Evolutionary conservation across 805 yeast species (phyloP), one percentile per base, ranked within the genome.

Genomic region (Millerago galiae): DNA sequence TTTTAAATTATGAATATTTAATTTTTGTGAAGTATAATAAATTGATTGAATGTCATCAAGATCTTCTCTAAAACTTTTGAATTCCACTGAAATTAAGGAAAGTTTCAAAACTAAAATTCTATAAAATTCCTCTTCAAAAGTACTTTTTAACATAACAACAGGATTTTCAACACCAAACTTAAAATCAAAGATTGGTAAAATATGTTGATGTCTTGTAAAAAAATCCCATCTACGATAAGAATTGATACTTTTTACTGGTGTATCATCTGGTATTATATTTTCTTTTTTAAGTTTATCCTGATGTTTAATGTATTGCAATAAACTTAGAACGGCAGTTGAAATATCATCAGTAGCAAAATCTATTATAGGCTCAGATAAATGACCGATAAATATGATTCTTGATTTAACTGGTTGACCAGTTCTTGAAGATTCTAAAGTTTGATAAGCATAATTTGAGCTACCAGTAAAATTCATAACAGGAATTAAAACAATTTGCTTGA

Each of bases 261-360:
- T 40, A 15, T 39, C 32, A 15, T 5, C 15, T 9, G 45, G 45
- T 10, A 38, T 29, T 34, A 38, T 15, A 9, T 42, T 42, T 5
- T 9, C 11, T 12, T 30, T 24, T 34, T 13, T 38, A 27, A 42
- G 16, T 18, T 28, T 33, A 6, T 42, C 37, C 13, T 35, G 45
- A 26, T 48, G 50, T 10, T 44, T 47, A 29, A 50, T 15, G 35
- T 47, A 57, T 24, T 55, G 52, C 11, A 57, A 15, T 2, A 46
- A 52, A 41, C 55, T 49, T 34, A 48, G 39, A 1, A 65, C 55
- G 28, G 66, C 54, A 15, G 66, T 55, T 1, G 70, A 62, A 2
- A 70, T 49, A 37, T 71, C 67, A 11, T 59, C 60, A 5, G 70
- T 59, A 26, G 71, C 66, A 18, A 71, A 50, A 48, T 74, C 79